A percentile compares a stretch with the other conserved stretches of the same genome.
These are phyloP conservation scores for peach (Prunus persica) DNA, from an alignment of 306 rosid genomes.

Conservation along the genomic window DNA sequence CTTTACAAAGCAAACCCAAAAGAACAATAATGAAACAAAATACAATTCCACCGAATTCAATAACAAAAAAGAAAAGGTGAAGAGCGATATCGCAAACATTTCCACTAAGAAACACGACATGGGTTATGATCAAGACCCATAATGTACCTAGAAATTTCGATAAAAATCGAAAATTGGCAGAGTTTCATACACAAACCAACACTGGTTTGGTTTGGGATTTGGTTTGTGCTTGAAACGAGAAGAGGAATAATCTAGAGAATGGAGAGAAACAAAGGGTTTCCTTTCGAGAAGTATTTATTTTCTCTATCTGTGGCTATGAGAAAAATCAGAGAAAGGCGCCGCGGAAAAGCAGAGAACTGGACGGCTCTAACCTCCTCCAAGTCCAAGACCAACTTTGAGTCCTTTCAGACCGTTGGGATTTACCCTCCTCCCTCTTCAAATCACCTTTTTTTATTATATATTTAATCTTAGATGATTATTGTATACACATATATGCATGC, in stretches of 20 bases:
- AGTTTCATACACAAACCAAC: slow-evolving; percentile 3
- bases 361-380: not conserved
- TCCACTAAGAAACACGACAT: not conserved
- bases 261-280: not conserved
- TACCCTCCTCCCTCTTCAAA: not conserved
- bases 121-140: not conserved
- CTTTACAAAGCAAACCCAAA: not conserved
- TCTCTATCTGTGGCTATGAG: not conserved
- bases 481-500: not conserved
- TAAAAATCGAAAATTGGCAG: not conserved
- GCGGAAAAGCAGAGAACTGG: slow-evolving; percentile 14
- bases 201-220: not conserved
- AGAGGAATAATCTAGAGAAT: not conserved
- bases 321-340: not conserved
- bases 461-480: not conserved
- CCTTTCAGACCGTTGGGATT: slow-evolving; percentile 25
- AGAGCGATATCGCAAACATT: not conserved
- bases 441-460: not conserved
- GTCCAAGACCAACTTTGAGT: not conserved
- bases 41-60: not conserved
- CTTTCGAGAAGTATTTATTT: not conserved
- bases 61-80: not conserved
- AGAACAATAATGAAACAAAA: not conserved
- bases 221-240: slow-evolving; percentile 16
- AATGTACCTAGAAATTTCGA: slow-evolving; percentile 8